Evolutionary conservation across 129 eudicot genomes (phyloP), one percentile per base, ranked within the genome.

Genomic region (sunflower (Helianthus annuus)): DNA sequence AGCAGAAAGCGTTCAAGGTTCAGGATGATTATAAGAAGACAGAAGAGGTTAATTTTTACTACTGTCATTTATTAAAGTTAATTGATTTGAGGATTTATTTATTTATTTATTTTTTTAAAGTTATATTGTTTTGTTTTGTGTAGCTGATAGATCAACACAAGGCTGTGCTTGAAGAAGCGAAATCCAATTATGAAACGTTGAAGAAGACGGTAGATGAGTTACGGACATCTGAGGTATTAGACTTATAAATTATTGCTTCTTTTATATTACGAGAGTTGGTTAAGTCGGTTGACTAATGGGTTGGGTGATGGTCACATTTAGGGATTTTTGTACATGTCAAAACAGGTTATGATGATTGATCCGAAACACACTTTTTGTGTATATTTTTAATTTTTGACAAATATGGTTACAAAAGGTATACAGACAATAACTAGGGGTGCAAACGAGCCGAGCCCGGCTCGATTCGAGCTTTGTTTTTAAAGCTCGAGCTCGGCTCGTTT

Each of bases 11-110:
- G 1, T 90, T 88, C 59, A 63, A 77, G 9, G 96, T 90, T 77
- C 94, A 86, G 66, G 99, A 91, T 83, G 81, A 95, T 58, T 95
- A 81, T 77, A 83, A 88, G 77, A 90, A 91, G 63, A 86, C 85
- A 17, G 96, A 88, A 79, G 83, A 90, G 97, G 97, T 90, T 61
- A 55, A 54, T 46, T 36, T 10, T 56, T 63, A 48, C 17, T 48
- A 49, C 48, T 53, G 44, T 36, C n/a, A 7, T 5, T 36, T 34
- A 34, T 13, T 5, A 16, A 42, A 48, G 40, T 52, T 10, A 48
- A 9, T 73, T 11, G 17, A 57, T 34, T 53, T 55, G 32, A 71
- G 10, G n/a, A n/a, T n/a, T n/a, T n/a, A n/a, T n/a, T n/a, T n/a
- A n/a, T n/a, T n/a, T n/a, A n/a, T n/a, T n/a, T 73, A 64, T 24